These are phyloP conservation scores for Mortierella antarctica DNA, from an alignment of 192 early-diverging fungal genomes.

Conservation along the genomic window DNA sequence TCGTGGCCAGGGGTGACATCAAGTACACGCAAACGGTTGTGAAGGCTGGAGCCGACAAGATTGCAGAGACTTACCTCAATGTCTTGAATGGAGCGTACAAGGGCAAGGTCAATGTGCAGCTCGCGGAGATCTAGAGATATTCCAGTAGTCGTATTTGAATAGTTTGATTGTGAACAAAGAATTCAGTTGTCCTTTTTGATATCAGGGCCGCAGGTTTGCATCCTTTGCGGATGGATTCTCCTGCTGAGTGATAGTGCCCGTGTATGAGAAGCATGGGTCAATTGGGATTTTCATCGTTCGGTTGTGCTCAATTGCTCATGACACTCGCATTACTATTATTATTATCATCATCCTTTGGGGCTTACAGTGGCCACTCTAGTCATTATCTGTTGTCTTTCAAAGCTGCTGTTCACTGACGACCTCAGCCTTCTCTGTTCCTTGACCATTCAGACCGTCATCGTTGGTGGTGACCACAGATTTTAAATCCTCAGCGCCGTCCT, in stretches of 20 bases:
- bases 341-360: too few relatives aligned
- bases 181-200: too few relatives aligned
- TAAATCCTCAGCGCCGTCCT: neutral
- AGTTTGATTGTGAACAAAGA: too few relatives aligned
- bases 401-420: too few relatives aligned
- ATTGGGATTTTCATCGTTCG: too few relatives aligned
- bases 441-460: neutral
- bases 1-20: conserved; percentile 11
- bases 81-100: conserved; percentile 1
- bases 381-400: too few relatives aligned
- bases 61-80: conserved; percentile 11
- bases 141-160: too few relatives aligned
- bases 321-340: too few relatives aligned
- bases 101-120: conserved; percentile 10
- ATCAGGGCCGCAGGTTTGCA: neutral
- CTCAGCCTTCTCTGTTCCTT: neutral
- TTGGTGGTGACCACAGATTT: neutral
- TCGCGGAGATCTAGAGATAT: neutral
- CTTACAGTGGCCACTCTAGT: too few relatives aligned
- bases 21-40: conserved; percentile 17
- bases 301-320: too few relatives aligned
- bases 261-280: too few relatives aligned
- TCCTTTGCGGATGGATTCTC: neutral
- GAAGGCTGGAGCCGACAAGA: neutral
- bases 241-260: too few relatives aligned